phyloP scores from a whole-genome alignment of 78 protist species.

The Dictyostelium intermedium region DNA sequence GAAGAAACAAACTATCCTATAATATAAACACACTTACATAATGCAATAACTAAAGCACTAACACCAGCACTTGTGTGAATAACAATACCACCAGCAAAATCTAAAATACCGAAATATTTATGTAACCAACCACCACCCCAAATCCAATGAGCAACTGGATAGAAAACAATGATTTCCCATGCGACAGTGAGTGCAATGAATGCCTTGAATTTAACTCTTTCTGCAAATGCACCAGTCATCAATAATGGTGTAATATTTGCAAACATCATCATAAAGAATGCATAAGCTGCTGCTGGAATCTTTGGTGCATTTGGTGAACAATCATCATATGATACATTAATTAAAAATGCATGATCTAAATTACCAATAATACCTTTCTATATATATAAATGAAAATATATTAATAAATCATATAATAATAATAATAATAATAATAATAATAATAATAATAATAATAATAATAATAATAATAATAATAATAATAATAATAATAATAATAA shows the following conservation, averaged over 20 bases:
- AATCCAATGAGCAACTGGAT: constrained; percentile 93
- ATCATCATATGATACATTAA: constrained; percentile 33
- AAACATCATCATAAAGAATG: constrained; percentile 93
- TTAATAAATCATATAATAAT: too few relatives aligned
- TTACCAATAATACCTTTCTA: constrained; percentile 85
- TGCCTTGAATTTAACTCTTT: constrained; percentile 75
- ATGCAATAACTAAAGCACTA: constrained; percentile 84
- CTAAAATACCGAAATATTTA: constrained; percentile 68
- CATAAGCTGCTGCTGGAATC: constrained; percentile 85
- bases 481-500: neutral
- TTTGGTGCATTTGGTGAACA: constrained; percentile 62
- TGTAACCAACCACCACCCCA: constrained; percentile 93
- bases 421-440: neutral
- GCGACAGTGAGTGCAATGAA: constrained; percentile 74
- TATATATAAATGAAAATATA: too few relatives aligned
- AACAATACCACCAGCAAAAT: constrained; percentile 95
- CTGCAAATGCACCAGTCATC: constrained; percentile 94
- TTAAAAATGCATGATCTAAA: constrained; percentile 27
- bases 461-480: neutral
- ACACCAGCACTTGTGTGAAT: constrained; percentile 93
- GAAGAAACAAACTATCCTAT: too few relatives aligned
- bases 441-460: neutral
- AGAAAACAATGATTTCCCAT: constrained; percentile 91
- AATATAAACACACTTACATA: neutral
- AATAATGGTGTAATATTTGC: constrained; percentile 93